Conservation (phyloP, 148 eudicot genomes). For the Oxyria digyna region DNA sequence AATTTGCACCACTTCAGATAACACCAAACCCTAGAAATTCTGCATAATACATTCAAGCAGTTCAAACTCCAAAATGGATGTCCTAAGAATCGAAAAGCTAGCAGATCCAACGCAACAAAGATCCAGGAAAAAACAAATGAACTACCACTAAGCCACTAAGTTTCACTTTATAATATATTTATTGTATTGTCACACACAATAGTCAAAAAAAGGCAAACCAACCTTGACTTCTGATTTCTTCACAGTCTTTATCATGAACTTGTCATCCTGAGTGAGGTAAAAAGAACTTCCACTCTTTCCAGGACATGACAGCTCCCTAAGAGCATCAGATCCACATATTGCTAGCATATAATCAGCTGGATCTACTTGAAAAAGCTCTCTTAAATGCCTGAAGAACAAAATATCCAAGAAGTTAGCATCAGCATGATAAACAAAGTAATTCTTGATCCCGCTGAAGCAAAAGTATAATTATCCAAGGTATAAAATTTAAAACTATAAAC, state of each 20-base stretch:
- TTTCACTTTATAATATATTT: background rate
- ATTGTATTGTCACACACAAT: background rate
- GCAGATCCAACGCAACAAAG: too few relatives aligned
- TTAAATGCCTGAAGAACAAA: conserved; percentile 44
- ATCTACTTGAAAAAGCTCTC: conserved; percentile 86
- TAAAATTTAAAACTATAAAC: too few relatives aligned
- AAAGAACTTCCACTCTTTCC: conserved; percentile 97
- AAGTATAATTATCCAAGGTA: too few relatives aligned
- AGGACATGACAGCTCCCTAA: conserved; percentile 86
- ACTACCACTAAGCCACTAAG: background rate
- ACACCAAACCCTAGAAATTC: too few relatives aligned
- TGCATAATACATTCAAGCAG: too few relatives aligned
- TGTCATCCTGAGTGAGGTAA: conserved; percentile 87
- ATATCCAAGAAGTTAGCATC: background rate
- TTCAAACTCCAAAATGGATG: too few relatives aligned
- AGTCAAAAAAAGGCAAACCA: conserved; percentile 22
- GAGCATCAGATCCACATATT: conserved; percentile 84
- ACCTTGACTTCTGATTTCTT: conserved; percentile 99
- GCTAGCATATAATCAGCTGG: conserved; percentile 96
- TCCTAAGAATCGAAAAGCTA: too few relatives aligned
- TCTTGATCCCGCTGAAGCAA: too few relatives aligned
- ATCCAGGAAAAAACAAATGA: conserved; percentile 6
- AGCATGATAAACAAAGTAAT: background rate
- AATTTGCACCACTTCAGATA: too few relatives aligned
- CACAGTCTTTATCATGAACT: conserved; percentile 95